Evolutionary conservation across 164 flowering plant genomes (phyloP), one percentile per base, ranked within the genome.

Genomic region (Stephania cephalantha): DNA sequence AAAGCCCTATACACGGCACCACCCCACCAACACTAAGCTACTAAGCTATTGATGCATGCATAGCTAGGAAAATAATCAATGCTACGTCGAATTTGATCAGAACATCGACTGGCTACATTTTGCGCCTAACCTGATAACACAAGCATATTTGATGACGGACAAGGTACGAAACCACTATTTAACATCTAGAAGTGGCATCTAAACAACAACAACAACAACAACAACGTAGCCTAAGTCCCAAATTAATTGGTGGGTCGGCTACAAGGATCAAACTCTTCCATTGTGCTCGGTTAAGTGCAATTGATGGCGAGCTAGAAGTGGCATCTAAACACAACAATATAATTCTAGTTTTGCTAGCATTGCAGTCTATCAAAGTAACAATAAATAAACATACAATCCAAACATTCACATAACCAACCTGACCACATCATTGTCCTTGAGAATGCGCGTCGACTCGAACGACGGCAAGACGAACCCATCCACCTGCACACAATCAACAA

Each of bases 401-500:
- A 35, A 4, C 42, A 35, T n/a, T n/a, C 10, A 73, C 46, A 5
- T 73, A 76, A 82, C 90, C 70, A 5, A 94, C 99, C 97, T 73
- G 78, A 96, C 76, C 13, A 94, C 74, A 71, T 96, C 97, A 52
- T 85, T 88, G 75, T 94, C 97, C 81, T 85, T 88, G 22, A 96
- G 79, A 74, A 94, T 83, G 30, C 67, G 69, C 20, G 87, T 88
- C 1, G 99, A 92, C 77, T 91, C 99, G 76, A 92, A 94, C 3
- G 86, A 79, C 1, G 98, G 98, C 46, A 96, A 73, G 31, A 83
- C 91, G 85, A 87, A 94, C n/a, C 91, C 98, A 79, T 94, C 97
- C 91, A 93, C 87, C 99, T 96, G 87, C 85, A 81, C 71, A 6
- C 22, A 15, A 44, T n/a, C 2, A 77, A 69, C 2, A 17, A 25